Conservation (phyloP, 2,329 filamentous ascomycete species). For the Botrytis fragariae region DNA sequence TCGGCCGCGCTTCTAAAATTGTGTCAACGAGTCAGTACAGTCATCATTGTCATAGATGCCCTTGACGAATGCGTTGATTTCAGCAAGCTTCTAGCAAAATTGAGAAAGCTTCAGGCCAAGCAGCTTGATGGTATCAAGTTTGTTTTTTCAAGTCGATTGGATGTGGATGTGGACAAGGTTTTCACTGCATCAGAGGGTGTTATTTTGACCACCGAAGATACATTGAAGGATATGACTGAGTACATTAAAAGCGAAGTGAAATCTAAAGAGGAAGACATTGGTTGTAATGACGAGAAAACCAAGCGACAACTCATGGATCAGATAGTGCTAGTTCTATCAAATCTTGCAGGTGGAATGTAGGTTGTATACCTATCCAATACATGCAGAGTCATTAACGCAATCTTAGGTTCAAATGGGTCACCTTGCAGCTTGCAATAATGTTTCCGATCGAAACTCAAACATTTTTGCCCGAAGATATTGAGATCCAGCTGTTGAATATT, state of each 20-base stretch:
- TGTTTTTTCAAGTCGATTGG: not conserved
- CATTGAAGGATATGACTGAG: not conserved
- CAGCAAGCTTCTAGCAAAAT: not conserved
- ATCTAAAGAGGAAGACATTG: not conserved
- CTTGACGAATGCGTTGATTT: slow-evolving; percentile 1
- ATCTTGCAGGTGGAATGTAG: not conserved
- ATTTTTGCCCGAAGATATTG: not conserved
- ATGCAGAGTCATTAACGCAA: not conserved
- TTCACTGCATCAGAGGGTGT: not conserved
- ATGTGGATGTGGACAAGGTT: not conserved
- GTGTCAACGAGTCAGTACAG: not conserved
- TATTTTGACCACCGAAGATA: not conserved
- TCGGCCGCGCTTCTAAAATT: not conserved
- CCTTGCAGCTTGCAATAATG: not conserved
- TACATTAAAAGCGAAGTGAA: not conserved
- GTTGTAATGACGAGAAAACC: not conserved
- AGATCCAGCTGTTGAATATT: not conserved
- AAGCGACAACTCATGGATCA: not conserved
- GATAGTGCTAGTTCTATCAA: not conserved
- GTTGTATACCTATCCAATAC: not conserved
- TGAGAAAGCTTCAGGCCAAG: not conserved
- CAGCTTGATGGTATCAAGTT: not conserved
- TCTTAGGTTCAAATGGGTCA: slow-evolving; percentile 1
- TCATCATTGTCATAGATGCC: not conserved
- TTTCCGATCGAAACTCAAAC: slow-evolving; percentile 1